Conservation (phyloP, 306 rosid species). For the Alnus rubra region DNA sequence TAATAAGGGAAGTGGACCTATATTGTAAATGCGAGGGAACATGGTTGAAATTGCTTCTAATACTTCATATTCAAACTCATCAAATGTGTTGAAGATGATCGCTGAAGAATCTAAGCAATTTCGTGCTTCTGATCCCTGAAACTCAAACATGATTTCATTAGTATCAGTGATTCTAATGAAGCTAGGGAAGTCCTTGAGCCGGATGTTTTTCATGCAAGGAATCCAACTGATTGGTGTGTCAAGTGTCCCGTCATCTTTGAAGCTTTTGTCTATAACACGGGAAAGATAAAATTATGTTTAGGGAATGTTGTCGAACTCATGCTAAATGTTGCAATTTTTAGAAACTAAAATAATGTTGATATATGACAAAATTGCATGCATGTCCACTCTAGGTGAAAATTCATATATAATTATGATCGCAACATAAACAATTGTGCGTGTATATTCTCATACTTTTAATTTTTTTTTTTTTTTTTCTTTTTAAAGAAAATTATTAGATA, state of each 20-base stretch:
- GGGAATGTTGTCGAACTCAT: neutral
- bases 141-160: conserved; percentile 33
- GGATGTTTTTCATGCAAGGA: conserved; percentile 27
- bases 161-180: conserved; percentile 21
- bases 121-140: conserved; percentile 20
- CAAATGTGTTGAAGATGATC: conserved; percentile 35
- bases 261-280: conserved; percentile 21
- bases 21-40: conserved; percentile 33
- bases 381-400: no score
- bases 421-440: no score
- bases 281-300: neutral
- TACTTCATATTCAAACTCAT: conserved; percentile 33
- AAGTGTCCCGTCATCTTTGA: conserved; percentile 26
- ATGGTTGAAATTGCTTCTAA: conserved; percentile 27
- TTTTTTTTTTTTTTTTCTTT: no score
- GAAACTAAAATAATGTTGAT: neutral
- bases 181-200: conserved; percentile 41
- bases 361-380: neutral
- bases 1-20: conserved; percentile 33
- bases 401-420: no score
- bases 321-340: neutral
- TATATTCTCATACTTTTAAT: no score
- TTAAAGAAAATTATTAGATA: no score
- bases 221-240: conserved; percentile 30
- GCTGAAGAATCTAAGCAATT: conserved; percentile 30